Base-by-base conservation (phyloP, 176 grass and related monocot species). In the Lolium perenne region DNA sequence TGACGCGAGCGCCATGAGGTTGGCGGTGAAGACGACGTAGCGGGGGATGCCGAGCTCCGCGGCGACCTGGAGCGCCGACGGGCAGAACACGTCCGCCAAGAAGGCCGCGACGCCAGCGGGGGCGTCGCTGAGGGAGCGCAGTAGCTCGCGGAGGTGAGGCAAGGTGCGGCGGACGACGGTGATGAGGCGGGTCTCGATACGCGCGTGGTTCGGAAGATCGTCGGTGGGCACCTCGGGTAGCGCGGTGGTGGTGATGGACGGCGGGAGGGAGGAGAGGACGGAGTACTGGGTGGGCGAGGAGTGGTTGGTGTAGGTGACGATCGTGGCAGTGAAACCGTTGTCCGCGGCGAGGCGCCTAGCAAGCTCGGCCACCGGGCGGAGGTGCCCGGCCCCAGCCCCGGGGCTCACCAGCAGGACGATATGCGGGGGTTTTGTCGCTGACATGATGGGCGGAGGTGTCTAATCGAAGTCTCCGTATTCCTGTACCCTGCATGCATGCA, bases 291-390 rank as follows among this genome's bases (percentile, higher is more conserved):
- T 10, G 1, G 86, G 23, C 58, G 88, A 87, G 38, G 83, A 70
- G 77, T 87, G 58, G 87, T 89, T 92, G 81, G 94, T 49, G 77
- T 84, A 89, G 60, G 83, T 76, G 71, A 95, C 12, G 41, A 95
- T 17, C 12, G 86, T 91, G 71, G 58, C 84, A 0, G 84, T 82
- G 73, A 91, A 85, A 22, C 84, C 91, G 41, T 74, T 65, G 17
- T 54, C 14, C 76, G 18, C 18, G 47, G 47, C 84, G 47, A 95
- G 71, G 32, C 76, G 46, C 2, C 32, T 25, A 26, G 91, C 86
- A 2, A 92, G 70, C 71, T 92, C 85, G 10, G 86, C 88, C 14
- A 87, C 15, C 2, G 90, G 88, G 43, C 41, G 35, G 32, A 93
- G n/a, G 80, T 93, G 62, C 61, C 61, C 11, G 18, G 57, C 57